Evolutionary conservation across 495 filamentous ascomycete genomes (phyloP).

Genomic region (Penicillium psychrofluorescens): DNA sequence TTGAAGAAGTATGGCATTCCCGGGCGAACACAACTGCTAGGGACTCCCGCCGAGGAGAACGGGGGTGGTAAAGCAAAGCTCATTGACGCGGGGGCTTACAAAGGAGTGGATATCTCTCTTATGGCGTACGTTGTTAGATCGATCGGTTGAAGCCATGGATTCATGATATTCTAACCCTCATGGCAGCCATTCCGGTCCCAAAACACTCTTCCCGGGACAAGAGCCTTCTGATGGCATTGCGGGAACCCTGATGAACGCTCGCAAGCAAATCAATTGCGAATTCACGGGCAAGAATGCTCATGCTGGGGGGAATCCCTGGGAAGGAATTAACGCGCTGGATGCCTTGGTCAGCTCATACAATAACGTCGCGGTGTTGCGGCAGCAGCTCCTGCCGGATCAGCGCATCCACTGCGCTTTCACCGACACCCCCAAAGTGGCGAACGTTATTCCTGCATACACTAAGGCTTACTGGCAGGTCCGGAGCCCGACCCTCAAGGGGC

Average conservation of each 20-base stretch:
- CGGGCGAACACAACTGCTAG: conserved; percentile 56
- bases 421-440: conserved; percentile 51
- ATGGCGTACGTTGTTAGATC: conserved; percentile 56
- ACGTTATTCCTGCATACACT: conserved; percentile 54
- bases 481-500: conserved; percentile 36
- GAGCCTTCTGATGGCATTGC: conserved; percentile 20
- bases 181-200: conserved; percentile 22
- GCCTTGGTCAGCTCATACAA: conserved; percentile 57
- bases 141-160: neutral
- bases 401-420: conserved; percentile 53
- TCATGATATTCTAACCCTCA: neutral
- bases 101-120: conserved; percentile 57
- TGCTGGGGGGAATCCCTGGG: conserved; percentile 58
- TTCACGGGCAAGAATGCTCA: conserved; percentile 37
- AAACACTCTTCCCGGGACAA: conserved; percentile 22
- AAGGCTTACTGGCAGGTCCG: conserved; percentile 46
- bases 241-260: conserved; percentile 31
- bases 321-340: conserved; percentile 57
- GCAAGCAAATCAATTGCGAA: conserved; percentile 30
- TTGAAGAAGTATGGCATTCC: conserved; percentile 38
- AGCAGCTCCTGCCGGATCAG: conserved; percentile 56
- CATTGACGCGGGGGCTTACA: conserved; percentile 55
- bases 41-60: conserved; percentile 66
- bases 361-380: conserved; percentile 51
- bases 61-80: conserved; percentile 63